Evolutionary conservation across 1,284 basidiomycete species (phyloP), one percentile per base, ranked within the genome.

Genomic region (Flammula alnicola): DNA sequence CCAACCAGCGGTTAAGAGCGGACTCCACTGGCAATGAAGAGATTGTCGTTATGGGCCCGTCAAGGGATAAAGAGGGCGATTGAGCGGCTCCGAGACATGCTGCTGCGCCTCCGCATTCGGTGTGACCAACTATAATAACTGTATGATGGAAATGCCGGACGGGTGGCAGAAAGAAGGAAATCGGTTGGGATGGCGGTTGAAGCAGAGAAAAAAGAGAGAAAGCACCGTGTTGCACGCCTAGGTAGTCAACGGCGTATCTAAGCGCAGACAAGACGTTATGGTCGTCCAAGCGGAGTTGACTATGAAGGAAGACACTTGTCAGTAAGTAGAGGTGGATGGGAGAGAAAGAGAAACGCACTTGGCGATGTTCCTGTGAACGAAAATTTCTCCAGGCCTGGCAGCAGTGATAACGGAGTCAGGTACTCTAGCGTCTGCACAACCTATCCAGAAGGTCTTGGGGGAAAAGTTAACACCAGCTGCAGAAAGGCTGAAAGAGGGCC

Each of bases 61-160:
- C 58, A 44, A 66, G 45, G 20, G 60, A 46, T 63, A 69, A 55
- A 6, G 57, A 44, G 23, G 63, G 52, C 6, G 60, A 59, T 45
- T 67, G 59, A 19, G 65, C 74, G 12, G 78, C 78, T 3, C 63
- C 58, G 42, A 80, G 68, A 52, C 83, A 86, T 0, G 88, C 88
- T 0, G 76, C 74, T 19, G 83, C 86, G 52, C 91, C 92, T 49
- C 91, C 93, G 63, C 92, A 95, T 55, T 81, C 73, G 7, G 86
- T 86, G 68, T 94, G 93, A 30, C 91, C 93, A 17, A 86, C 88
- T 54, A 95, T 73, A 50, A 92, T 75, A 53, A 95, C 88, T 90
- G 65, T 47, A 46, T 14, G 5, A 4, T 5, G 14, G 4, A 14
- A 38, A 48, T 55, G 35, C 25, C 29, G 23, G 33, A 47, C 30